These are phyloP conservation scores for Pleurotus giganteus DNA, from an alignment of 768 basidiomycete species.

Conservation along the genomic window DNA sequence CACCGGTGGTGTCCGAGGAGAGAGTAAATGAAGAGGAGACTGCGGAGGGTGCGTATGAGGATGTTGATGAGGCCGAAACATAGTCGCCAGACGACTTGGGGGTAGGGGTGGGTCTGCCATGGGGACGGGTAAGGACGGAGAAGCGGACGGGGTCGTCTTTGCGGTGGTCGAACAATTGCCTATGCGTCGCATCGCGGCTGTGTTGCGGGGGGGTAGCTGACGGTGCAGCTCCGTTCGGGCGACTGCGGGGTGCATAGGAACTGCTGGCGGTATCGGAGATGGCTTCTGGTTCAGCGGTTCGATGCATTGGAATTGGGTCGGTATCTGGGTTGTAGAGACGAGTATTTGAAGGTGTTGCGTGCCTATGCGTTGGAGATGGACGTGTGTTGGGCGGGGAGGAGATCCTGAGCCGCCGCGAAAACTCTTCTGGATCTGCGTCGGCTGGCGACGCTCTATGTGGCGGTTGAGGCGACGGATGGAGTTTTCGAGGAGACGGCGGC, in stretches of 20 bases:
- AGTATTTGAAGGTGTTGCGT: slow-evolving; percentile 27
- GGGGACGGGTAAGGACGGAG: slow-evolving; percentile 56
- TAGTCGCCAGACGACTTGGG: slow-evolving; percentile 67
- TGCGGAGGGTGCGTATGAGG: slow-evolving; percentile 69
- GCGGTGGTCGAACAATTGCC: slow-evolving; percentile 84
- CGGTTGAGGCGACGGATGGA: slow-evolving; percentile 28
- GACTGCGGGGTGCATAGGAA: slow-evolving; percentile 41
- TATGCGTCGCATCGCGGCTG: slow-evolving; percentile 31
- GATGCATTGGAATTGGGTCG: slow-evolving; percentile 61
- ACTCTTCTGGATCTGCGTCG: slow-evolving; percentile 70
- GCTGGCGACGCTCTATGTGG: slow-evolving; percentile 29
- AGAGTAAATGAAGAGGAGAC: slow-evolving; percentile 70
- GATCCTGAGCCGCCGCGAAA: slow-evolving; percentile 69
- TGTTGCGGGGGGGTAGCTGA: slow-evolving; percentile 25
- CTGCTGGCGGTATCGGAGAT: slow-evolving; percentile 58
- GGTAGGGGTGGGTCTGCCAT: slow-evolving; percentile 44
- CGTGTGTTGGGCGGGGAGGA: slow-evolving; percentile 32
- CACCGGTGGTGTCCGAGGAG: slow-evolving; percentile 69
- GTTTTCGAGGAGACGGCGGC: slow-evolving; percentile 31
- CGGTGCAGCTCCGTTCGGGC: slow-evolving; percentile 15
- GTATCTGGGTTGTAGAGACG: slow-evolving; percentile 75
- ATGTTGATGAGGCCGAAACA: slow-evolving; percentile 71
- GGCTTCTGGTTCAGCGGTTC: slow-evolving; percentile 62
- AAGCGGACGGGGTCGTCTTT: slow-evolving; percentile 92
- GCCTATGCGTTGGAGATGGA: slow-evolving; percentile 34